Evolutionary conservation across 257 asterid species (phyloP).

Genomic region (Osmanthus fragrans): DNA sequence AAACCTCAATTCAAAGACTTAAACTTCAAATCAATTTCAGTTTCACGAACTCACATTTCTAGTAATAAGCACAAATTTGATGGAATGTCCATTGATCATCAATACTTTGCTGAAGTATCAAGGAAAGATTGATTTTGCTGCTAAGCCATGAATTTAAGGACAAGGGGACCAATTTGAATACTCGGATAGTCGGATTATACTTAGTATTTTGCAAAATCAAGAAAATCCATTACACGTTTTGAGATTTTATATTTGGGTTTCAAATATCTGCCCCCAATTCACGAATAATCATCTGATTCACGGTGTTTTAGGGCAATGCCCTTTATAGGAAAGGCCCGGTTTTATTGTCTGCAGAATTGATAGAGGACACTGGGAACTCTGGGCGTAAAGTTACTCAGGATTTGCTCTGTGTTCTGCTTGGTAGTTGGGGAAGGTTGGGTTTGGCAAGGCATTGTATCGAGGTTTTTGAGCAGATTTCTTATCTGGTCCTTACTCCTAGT

Average conservation of each 20-base stretch:
- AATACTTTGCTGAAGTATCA: constrained; percentile 48
- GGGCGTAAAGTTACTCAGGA: constrained; percentile 62
- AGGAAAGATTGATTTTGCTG: constrained; percentile 79
- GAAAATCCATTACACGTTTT: constrained; percentile 59
- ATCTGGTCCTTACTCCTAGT: constrained; percentile 67
- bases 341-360: constrained; percentile 66
- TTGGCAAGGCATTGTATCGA: constrained; percentile 76
- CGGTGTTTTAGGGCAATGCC: constrained; percentile 56
- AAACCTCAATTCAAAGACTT: constrained; percentile 32
- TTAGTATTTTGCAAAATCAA: constrained; percentile 74
- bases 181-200: constrained; percentile 40
- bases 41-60: constrained; percentile 30
- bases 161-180: constrained; percentile 39
- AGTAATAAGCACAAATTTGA: constrained; percentile 12
- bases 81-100: constrained; percentile 49
- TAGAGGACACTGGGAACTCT: constrained; percentile 57
- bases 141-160: constrained; percentile 65
- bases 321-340: constrained; percentile 76
- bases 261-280: constrained; percentile 36
- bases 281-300: constrained; percentile 53
- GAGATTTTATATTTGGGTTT: constrained; percentile 75
- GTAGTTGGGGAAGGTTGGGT: constrained; percentile 94
- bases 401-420: constrained; percentile 63
- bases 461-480: constrained; percentile 83
- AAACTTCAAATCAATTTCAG: constrained; percentile 33